Percentiles rank a stretch among this genome's conserved stretches.
Conservation (phyloP, 768 basidiomycete genomes). For the Tephrocybe rancida region DNA sequence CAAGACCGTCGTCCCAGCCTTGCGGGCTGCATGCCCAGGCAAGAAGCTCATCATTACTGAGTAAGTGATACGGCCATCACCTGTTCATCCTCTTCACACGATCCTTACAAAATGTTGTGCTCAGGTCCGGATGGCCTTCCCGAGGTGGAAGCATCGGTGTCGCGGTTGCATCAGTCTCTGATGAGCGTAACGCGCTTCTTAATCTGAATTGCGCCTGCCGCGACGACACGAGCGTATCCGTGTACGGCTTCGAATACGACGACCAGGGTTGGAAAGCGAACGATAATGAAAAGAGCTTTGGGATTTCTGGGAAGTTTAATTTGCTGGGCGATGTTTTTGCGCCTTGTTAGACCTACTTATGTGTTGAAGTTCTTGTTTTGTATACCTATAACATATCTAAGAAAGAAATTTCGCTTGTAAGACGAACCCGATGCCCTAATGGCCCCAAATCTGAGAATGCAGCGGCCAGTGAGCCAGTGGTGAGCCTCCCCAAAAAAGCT, state of each 20-base stretch:
- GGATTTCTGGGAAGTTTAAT: constrained; percentile 34
- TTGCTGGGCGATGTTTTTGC: constrained; percentile 27
- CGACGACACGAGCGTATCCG: constrained; percentile 30
- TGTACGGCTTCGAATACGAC: constrained; percentile 41
- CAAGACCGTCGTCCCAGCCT: constrained; percentile 38
- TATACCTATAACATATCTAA: no score
- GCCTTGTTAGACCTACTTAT: constrained; percentile 20
- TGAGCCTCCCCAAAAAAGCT: no score
- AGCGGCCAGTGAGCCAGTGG: no score
- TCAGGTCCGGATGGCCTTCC: constrained; percentile 45
- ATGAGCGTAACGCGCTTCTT: constrained; percentile 34
- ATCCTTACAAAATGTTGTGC: neutral
- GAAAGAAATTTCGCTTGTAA: no score
- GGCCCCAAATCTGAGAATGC: no score
- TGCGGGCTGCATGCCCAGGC: constrained; percentile 36
- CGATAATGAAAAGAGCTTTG: constrained; percentile 41
- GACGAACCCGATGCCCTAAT: no score
- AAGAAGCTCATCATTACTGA: constrained; percentile 39
- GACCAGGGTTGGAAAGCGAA: constrained; percentile 39
- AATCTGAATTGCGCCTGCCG: constrained; percentile 38
- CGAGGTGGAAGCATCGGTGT: constrained; percentile 29
- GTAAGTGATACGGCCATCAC: constrained; percentile 17
- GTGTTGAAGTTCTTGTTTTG: no score
- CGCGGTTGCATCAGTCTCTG: constrained; percentile 30
- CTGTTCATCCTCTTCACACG: neutral